A percentile compares a stretch with the other conserved stretches of the same genome.
phyloP scores from a whole-genome alignment of 2,329 filamentous ascomycete species.

The Graphium sp. region DNA sequence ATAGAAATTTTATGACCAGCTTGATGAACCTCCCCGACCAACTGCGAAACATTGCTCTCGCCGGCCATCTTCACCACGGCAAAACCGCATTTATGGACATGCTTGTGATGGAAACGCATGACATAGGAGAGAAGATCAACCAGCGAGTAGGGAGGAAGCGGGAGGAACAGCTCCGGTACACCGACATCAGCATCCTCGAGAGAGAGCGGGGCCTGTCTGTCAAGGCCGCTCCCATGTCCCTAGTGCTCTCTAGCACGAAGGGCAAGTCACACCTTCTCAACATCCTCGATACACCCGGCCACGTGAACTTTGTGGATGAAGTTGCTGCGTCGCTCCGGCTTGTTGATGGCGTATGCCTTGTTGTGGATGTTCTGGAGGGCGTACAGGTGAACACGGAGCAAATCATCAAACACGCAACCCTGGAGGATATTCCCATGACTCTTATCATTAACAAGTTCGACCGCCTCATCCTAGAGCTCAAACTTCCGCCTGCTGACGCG shows the following conservation, averaged over 20 bases:
- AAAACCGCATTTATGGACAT: constrained; percentile 99
- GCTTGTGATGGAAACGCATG: constrained; percentile 89
- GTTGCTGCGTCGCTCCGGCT: constrained; percentile 76
- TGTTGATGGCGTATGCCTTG: constrained; percentile 79
- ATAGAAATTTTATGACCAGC: constrained; percentile 84
- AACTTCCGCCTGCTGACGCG: constrained; percentile 83
- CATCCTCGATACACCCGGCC: constrained; percentile 87
- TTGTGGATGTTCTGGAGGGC: constrained; percentile 95
- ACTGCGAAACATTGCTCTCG: constrained; percentile 80
- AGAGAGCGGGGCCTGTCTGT: constrained; percentile 80
- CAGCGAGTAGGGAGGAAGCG: constrained; percentile 64
- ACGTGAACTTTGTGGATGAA: constrained; percentile 97
- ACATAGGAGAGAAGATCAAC: constrained; percentile 63
- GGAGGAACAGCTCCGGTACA: constrained; percentile 88
- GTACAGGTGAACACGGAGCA: constrained; percentile 97
- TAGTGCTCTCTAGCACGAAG: constrained; percentile 74
- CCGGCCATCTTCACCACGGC: constrained; percentile 88
- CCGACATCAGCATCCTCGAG: constrained; percentile 79
- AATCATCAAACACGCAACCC: constrained; percentile 86
- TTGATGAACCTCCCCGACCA: constrained; percentile 93
- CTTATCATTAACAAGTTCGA: constrained; percentile 97
- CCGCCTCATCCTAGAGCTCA: constrained; percentile 80
- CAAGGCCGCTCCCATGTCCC: constrained; percentile 86
- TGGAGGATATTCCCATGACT: constrained; percentile 77
- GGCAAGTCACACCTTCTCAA: constrained; percentile 94